A percentile compares a stretch with the other conserved stretches of the same genome.
These are phyloP conservation scores for Trypanosomatidae sp. DNA, from an alignment of 208 protist species.

Conservation along the genomic window DNA sequence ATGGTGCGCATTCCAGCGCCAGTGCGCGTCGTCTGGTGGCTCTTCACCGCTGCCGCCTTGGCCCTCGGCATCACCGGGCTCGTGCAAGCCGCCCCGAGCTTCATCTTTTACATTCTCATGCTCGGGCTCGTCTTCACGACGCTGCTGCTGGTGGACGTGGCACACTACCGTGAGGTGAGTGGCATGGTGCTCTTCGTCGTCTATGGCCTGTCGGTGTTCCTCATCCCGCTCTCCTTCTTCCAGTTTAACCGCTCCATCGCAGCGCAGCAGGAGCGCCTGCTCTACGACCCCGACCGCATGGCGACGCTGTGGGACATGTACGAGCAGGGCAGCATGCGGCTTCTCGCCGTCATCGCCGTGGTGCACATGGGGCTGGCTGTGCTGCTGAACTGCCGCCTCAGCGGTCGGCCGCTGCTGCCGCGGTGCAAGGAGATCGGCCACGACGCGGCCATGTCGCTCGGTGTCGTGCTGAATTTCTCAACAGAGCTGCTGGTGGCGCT, in stretches of 20 bases:
- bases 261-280: slow-evolving; percentile 31
- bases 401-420: slow-evolving; percentile 56
- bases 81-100: slow-evolving; percentile 44
- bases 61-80: slow-evolving; percentile 59
- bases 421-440: slow-evolving; percentile 32
- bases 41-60: slow-evolving; percentile 31
- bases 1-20: slow-evolving; percentile 30
- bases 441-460: slow-evolving; percentile 27
- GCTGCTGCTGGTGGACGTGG: slow-evolving; percentile 49
- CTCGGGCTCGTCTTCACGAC: slow-evolving; percentile 51
- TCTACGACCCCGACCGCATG: slow-evolving; percentile 13
- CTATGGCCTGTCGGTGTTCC: slow-evolving; percentile 26
- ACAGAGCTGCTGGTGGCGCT: slow-evolving; percentile 44
- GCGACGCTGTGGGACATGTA: slow-evolving; percentile 60
- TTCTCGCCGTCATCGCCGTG: slow-evolving; percentile 50
- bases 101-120: slow-evolving; percentile 46
- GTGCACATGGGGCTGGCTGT: slow-evolving; percentile 62
- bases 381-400: slow-evolving; percentile 63
- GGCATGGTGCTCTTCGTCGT: slow-evolving; percentile 32
- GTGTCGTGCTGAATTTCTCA: slow-evolving; percentile 56
- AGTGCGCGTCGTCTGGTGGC: slow-evolving; percentile 53
- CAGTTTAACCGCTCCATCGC: slow-evolving; percentile 24
- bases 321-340: slow-evolving; percentile 52
- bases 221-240: slow-evolving; percentile 26
- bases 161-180: slow-evolving; percentile 62